Percentiles rank a stretch among this genome's conserved stretches.
These are phyloP conservation scores for Juglanconis sp. DNA, from an alignment of 2,329 filamentous ascomycete species.

Conservation along the genomic window DNA sequence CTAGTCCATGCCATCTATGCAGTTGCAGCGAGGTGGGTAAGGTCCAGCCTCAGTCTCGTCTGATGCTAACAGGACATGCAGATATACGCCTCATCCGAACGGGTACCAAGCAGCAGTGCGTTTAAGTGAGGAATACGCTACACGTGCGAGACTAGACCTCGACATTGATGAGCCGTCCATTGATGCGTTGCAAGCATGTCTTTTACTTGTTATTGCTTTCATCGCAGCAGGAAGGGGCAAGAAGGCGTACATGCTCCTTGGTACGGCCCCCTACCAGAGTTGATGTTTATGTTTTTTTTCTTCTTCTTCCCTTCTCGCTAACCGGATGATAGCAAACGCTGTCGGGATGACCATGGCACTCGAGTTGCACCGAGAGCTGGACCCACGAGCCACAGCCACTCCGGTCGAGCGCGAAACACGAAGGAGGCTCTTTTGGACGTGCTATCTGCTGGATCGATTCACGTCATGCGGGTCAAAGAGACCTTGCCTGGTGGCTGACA, in stretches of 20 bases:
- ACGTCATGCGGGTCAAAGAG: constrained; percentile 76
- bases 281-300: background rate
- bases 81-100: constrained; percentile 66
- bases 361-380: constrained; percentile 74
- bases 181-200: constrained; percentile 70
- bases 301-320: constrained; percentile 24
- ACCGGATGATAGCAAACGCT: constrained; percentile 57
- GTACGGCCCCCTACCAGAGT: constrained; percentile 39
- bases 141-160: constrained; percentile 65
- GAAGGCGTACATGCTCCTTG: constrained; percentile 81
- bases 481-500: constrained; percentile 75
- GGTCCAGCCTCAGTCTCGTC: background rate
- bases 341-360: constrained; percentile 81
- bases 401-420: constrained; percentile 71
- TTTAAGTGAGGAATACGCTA: constrained; percentile 69
- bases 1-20: constrained; percentile 58
- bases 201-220: constrained; percentile 73
- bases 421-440: constrained; percentile 83
- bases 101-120: constrained; percentile 66
- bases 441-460: constrained; percentile 84
- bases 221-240: constrained; percentile 77
- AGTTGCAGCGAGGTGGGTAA: constrained; percentile 56
- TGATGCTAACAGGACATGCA: constrained; percentile 32
- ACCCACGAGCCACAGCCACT: constrained; percentile 58
- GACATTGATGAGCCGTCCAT: constrained; percentile 80